Evolutionary conservation across 208 protist species (phyloP), one percentile per base, ranked within the genome.

Genomic region (Angomonas deanei): DNA sequence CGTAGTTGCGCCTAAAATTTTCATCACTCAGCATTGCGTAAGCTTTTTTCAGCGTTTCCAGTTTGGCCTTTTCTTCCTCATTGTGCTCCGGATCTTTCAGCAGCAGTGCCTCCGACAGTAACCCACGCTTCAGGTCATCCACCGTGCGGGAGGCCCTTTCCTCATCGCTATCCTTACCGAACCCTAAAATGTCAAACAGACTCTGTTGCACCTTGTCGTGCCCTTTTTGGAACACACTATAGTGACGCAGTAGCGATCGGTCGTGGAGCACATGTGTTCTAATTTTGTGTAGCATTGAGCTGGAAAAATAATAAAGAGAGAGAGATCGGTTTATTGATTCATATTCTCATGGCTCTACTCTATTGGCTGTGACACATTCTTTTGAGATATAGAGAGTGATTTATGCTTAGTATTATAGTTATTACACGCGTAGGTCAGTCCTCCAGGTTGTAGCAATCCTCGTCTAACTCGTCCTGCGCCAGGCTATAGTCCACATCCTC

Each of bases 401-500:
- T n/a, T n/a, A n/a, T n/a, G n/a, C n/a, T n/a, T n/a, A n/a, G n/a
- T n/a, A n/a, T n/a, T n/a, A n/a, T n/a, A n/a, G n/a, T n/a, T n/a
- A n/a, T n/a, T n/a, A n/a, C n/a, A n/a, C n/a, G n/a, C n/a, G n/a
- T n/a, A n/a, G n/a, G n/a, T n/a, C 19, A 5, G 17, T 91, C 82
- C 39, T 78, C 84, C n/a, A 92, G 76, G 55, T 92, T 80, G 47
- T 78, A 94, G 46, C 84, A 78, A 27, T 83, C 71, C 30, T 88
- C 87, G 34, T 86, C 66, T 23, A 83, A 13, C 1, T 70, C 74
- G 0, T 61, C 50, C 2, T 82, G 19, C 0, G n/a, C n/a, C 19
- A 58, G 65, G 38, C 76, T 75, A 24, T 89, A 91, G 61, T 91
- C 85, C 4, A 88, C 82, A 60, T 92, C 82, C 49, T 88, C 84